These are phyloP conservation scores for Oenanthe javanica DNA, from an alignment of 140 eudicot species.

Conservation along the genomic window DNA sequence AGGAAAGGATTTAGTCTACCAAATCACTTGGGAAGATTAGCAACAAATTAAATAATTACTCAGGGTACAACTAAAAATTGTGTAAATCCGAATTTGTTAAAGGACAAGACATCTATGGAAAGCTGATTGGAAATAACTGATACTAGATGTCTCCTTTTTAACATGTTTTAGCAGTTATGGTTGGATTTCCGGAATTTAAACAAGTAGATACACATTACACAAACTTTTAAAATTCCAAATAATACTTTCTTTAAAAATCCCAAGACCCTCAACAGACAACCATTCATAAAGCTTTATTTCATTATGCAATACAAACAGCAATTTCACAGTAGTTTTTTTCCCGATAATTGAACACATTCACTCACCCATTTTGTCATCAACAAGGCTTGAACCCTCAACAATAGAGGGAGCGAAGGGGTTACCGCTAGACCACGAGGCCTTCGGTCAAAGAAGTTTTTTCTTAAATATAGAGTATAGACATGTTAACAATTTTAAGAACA, in stretches of 20 bases:
- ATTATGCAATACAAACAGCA: not conserved
- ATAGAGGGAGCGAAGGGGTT: not conserved
- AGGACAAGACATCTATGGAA: not conserved
- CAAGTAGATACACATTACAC: not conserved
- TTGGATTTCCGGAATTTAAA: not conserved
- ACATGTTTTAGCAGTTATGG: not conserved
- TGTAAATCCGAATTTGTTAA: not conserved
- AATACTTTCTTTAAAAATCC: not conserved
- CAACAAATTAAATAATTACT: not conserved
- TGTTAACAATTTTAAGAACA: not conserved
- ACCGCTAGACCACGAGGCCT: not conserved
- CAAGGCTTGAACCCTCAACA: not conserved
- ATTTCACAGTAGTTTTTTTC: not conserved
- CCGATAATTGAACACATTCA: not conserved
- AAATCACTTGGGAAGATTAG: not conserved
- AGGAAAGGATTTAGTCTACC: slow-evolving; percentile 19
- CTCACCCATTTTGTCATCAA: not conserved
- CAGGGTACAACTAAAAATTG: not conserved
- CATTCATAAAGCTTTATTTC: not conserved
- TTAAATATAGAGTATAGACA: not conserved
- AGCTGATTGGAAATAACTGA: not conserved
- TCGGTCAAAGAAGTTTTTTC: not conserved
- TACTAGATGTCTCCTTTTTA: not conserved
- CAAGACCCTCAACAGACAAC: not conserved
- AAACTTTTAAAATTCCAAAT: not conserved